phyloP scores from a whole-genome alignment of 2,329 filamentous ascomycete species.

The Hyphodiscus sp. region DNA sequence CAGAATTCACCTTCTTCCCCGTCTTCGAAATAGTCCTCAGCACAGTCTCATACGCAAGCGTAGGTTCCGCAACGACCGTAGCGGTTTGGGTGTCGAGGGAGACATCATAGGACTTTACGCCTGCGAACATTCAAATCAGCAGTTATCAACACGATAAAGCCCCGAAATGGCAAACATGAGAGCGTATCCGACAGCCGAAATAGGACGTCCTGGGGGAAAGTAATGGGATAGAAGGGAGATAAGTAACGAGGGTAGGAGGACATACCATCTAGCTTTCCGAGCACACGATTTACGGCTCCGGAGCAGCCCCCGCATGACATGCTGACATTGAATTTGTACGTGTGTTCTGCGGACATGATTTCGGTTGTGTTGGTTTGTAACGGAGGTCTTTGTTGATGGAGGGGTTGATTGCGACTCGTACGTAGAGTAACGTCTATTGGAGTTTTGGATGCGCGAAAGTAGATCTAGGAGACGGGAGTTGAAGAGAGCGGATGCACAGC shows the following conservation, averaged over 20 bases:
- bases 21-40: slow-evolving; percentile 90
- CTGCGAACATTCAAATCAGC: slow-evolving; percentile 39
- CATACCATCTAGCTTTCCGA: slow-evolving; percentile 86
- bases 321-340: slow-evolving; percentile 88
- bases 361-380: not conserved
- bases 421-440: not conserved
- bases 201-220: not conserved
- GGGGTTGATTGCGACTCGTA: not conserved
- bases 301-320: slow-evolving; percentile 98
- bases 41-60: slow-evolving; percentile 71
- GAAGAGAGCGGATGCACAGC: too few relatives aligned
- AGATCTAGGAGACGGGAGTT: not conserved
- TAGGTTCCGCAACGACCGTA: slow-evolving; percentile 63
- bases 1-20: slow-evolving; percentile 82
- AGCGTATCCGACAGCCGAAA: not conserved
- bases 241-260: too few relatives aligned
- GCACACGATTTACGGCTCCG: slow-evolving; percentile 82
- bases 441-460: not conserved
- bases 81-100: slow-evolving; percentile 82
- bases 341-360: slow-evolving; percentile 50
- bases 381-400: not conserved
- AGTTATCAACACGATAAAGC: not conserved
- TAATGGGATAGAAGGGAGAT: not conserved
- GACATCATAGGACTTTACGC: slow-evolving; percentile 80
- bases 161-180: not conserved